These are phyloP conservation scores for Decorospora gaudefroyi DNA, from an alignment of 2,329 filamentous ascomycete species.

Conservation along the genomic window DNA sequence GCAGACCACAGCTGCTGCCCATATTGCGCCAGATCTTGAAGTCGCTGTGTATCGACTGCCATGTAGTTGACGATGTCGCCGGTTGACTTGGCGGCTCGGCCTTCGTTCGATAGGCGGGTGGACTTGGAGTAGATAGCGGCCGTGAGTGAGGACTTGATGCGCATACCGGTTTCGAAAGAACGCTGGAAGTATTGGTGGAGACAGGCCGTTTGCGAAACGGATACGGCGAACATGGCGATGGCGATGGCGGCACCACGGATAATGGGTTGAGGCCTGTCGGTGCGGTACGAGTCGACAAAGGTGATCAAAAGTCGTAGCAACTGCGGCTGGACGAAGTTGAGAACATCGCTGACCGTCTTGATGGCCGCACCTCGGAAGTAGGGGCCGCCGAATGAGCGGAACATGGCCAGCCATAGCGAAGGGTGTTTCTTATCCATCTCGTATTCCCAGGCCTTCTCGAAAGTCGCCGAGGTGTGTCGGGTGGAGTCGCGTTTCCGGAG, in stretches of 20 bases:
- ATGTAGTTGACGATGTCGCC: conserved; percentile 99
- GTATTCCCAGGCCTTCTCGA: conserved; percentile 75
- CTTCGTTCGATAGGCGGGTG: conserved; percentile 88
- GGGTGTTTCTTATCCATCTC: conserved; percentile 74
- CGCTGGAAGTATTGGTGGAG: conserved; percentile 98
- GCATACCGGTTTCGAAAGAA: conserved; percentile 94
- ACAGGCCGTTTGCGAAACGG: conserved; percentile 82
- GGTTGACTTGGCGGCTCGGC: conserved; percentile 83
- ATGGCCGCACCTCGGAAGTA: conserved; percentile 82
- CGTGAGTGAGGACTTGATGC: conserved; percentile 87
- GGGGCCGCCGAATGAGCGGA: conserved; percentile 80
- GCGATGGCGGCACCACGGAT: conserved; percentile 86
- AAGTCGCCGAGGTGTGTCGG: conserved; percentile 68
- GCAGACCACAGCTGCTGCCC: conserved; percentile 96
- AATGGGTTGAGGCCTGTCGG: conserved; percentile 70
- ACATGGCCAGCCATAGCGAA: conserved; percentile 84
- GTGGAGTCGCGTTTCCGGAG: conserved; percentile 81
- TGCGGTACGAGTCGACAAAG: conserved; percentile 78
- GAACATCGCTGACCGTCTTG: conserved; percentile 83
- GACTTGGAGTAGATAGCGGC: conserved; percentile 93
- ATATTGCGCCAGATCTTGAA: conserved; percentile 94
- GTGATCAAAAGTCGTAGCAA: conserved; percentile 80
- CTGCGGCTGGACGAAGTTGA: conserved; percentile 90
- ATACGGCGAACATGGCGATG: conserved; percentile 87
- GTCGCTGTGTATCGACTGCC: conserved; percentile 94